A percentile compares a stretch with the other conserved stretches of the same genome.
phyloP scores from a whole-genome alignment of 306 rosid genomes.

The Vigna angularis region DNA sequence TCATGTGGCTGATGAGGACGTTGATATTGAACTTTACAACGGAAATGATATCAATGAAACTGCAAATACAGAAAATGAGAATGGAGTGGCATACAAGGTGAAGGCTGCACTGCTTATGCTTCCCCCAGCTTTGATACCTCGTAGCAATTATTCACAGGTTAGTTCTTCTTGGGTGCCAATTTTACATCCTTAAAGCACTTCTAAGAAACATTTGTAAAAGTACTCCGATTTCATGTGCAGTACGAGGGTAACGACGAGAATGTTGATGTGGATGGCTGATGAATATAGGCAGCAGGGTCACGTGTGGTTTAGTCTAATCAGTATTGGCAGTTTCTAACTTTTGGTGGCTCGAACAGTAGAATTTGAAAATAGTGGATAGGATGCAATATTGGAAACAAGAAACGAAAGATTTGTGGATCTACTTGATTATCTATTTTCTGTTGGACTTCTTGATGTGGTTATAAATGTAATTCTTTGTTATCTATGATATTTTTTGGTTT shows the following conservation, averaged over 20 bases:
- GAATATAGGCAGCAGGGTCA: conserved; percentile 50
- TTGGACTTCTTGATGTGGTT: conserved; percentile 13
- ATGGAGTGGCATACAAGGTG: conserved; percentile 47
- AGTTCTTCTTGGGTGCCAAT: conserved; percentile 39
- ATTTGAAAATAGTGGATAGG: conserved; percentile 33
- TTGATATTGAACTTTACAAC: conserved; percentile 70
- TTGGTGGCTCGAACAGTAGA: conserved; percentile 22
- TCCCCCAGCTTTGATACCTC: conserved; percentile 65
- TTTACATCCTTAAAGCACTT: conserved; percentile 21
- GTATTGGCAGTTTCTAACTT: conserved; percentile 29
- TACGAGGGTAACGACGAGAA: conserved; percentile 68
- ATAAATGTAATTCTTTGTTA: conserved; percentile 17
- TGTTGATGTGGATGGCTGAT: conserved; percentile 66
- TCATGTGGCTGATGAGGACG: conserved; percentile 77
- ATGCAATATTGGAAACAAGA: conserved; percentile 30
- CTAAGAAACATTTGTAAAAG: conserved; percentile 40
- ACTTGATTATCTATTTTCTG: conserved; percentile 11
- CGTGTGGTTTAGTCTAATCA: conserved; percentile 33
- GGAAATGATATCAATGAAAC: conserved; percentile 47
- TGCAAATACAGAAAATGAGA: conserved; percentile 51
- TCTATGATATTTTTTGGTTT: background rate
- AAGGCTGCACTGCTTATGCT: conserved; percentile 51
- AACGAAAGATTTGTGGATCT: conserved; percentile 33
- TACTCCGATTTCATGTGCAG: conserved; percentile 59
- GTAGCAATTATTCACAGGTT: conserved; percentile 66